These are phyloP conservation scores for Mytilinidion resinicola DNA, from an alignment of 495 filamentous ascomycete species.

Conservation along the genomic window DNA sequence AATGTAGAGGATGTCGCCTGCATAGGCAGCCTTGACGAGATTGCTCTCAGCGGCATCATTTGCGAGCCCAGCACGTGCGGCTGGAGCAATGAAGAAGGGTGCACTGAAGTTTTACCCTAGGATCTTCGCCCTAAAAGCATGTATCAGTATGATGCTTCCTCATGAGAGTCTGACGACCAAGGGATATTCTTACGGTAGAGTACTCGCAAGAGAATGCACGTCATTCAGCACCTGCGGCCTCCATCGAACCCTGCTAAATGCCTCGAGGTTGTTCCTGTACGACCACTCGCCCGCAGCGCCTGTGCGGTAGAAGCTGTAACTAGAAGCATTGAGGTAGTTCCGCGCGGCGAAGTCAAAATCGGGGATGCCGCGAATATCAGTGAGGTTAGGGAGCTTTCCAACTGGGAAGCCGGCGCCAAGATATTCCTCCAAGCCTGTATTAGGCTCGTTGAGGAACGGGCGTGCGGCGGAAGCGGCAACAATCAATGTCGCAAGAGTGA, in stretches of 20 bases:
- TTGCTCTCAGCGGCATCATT: neutral
- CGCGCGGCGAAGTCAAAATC: conserved; percentile 38
- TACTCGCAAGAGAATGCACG: conserved; percentile 2
- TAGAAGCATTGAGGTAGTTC: conserved; percentile 25
- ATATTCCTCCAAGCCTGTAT: no score
- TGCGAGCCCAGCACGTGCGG: conserved; percentile 26
- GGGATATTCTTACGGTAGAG: conserved; percentile 31
- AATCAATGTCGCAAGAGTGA: no score
- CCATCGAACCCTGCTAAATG: no score
- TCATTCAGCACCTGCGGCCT: no score
- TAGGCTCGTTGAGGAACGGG: no score
- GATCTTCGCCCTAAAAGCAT: conserved; percentile 33
- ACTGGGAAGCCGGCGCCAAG: neutral
- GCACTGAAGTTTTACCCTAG: conserved; percentile 39
- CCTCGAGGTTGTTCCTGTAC: conserved; percentile 40
- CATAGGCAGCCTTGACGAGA: conserved; percentile 1
- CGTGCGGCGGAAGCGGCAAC: no score
- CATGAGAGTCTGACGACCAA: conserved; percentile 28
- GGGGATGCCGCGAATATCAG: conserved; percentile 32
- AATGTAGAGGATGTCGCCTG: conserved; percentile 4
- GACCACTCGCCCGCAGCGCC: conserved; percentile 40
- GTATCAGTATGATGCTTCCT: conserved; percentile 35
- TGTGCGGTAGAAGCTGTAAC: conserved; percentile 41
- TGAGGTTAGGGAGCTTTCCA: conserved; percentile 29
- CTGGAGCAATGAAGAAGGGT: conserved; percentile 42